Evolutionary conservation across 306 rosid genomes (phyloP), one percentile per base, ranked within the genome.

Genomic region (Sophora flavescens): DNA sequence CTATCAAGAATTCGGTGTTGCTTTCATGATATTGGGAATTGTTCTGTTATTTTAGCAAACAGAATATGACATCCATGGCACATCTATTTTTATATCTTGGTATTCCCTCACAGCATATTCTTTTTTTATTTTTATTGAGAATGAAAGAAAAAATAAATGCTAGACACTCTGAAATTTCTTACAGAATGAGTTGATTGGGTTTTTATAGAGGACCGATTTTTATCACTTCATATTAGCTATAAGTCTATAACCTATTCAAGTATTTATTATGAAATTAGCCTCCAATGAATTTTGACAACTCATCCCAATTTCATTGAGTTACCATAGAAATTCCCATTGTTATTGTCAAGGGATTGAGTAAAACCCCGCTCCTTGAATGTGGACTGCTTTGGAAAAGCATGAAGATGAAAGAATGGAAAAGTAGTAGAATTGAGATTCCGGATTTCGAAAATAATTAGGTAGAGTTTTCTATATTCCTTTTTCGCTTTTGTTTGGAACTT

Each of bases 361-460:
- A 67, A 59, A 57, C 68, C 6, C 26, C 51, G 0, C 38, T 45
- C 60, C 48, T 68, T 77, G 14, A 22, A 33, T 13, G 63, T 67
- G 59, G 71, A 11, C 35, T 62, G 67, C 81, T 81, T 76, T 50
- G 51, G 16, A 69, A 81, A 80, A 76, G 61, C 80, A 67, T 36
- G 68, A 77, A 68, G 83, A 18, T 47, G 44, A 82, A 51, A 18
- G 68, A 17, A 38, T 17, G 22, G 18, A 42, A 39, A 64, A 50
- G 61, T 70, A 56, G 64, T 54, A 38, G 74, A 64, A 59, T 17
- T 50, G 68, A 57, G 56, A 66, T 73, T 78, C 77, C 17, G 22
- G 32, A 44, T 32, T 78, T 54, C 70, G 47, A 26, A 54, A 62
- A 53, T 41, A 47, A 60, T 22, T 7, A 11, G 45, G 54, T 17